Evolutionary conservation across 148 eudicot species (phyloP).

Genomic region (Rhododendron mucronatum): DNA sequence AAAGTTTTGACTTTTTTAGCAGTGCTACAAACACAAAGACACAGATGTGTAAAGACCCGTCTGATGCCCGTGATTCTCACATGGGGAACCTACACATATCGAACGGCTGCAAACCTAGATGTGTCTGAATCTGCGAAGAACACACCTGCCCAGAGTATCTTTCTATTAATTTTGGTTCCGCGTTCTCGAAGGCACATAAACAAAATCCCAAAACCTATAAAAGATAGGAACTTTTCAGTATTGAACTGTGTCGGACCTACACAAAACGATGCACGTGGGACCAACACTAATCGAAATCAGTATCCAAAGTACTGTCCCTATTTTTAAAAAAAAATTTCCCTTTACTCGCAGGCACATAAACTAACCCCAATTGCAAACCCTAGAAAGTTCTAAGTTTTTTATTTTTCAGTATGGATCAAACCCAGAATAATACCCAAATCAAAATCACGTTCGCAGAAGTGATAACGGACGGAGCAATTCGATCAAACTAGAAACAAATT

Average conservation of each 20-base stretch:
- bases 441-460: background rate
- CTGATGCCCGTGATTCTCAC: background rate
- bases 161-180: background rate
- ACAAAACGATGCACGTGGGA: background rate
- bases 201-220: background rate
- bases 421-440: background rate
- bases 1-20: too few species aligned
- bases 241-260: background rate
- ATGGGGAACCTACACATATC: background rate
- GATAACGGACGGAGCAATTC: background rate
- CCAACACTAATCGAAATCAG: background rate
- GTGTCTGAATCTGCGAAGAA: background rate
- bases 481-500: background rate
- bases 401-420: background rate
- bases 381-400: background rate
- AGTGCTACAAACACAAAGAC: too few species aligned
- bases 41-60: background rate
- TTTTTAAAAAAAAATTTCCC: background rate
- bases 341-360: background rate
- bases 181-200: background rate
- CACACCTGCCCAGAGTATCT: background rate
- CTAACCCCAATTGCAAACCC: background rate
- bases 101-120: background rate
- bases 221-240: background rate
- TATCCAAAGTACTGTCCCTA: background rate